Base-by-base conservation (phyloP, 2,329 filamentous ascomycete species). In the Balansia obtecta region DNA sequence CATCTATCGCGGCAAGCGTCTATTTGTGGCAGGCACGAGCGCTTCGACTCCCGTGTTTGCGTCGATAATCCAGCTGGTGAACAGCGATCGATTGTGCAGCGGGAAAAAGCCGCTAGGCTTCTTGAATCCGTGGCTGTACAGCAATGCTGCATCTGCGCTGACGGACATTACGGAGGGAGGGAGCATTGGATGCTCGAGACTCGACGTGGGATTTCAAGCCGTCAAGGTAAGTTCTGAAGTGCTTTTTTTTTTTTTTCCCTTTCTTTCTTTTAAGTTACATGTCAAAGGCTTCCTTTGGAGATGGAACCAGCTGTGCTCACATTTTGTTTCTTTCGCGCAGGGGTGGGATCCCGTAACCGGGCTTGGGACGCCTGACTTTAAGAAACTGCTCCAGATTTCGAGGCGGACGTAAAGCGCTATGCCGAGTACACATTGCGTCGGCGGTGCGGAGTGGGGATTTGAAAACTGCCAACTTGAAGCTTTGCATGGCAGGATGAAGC, bases 301-400 rank as follows among this genome's bases (percentile, higher is more conserved):
- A 37, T 22, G 15, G 39, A 18, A 15, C 4, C 10, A 38, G 15
- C 10, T n/a, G 22, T 39, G 15, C 48, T 49, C 39, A 49, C 27
- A 27, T 27, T 27, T 27, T 13, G 30, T 30, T 12, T 22, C 7
- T n/a, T 15, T 30, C 6, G 13, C 16, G 27, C 13, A 51, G 50
- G 50, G 50, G 16, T 51, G 50, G 50, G 46, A 51, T 30, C 50
- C 50, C 2, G 27, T 37, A 18, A 51, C 50, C 8, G 50, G 46
- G 4, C 20, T 48, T 15, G 50, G 50, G 16, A 51, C 50, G 11
- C 46, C 50, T 9, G 18, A 51, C 18, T 51, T 48, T 38, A 46
- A 51, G 20, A 51, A 51, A 42, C 9, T 51, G 34, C 37, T 51
- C 13, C 2, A 33, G 27, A 22, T 51, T 34, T 45, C 50, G 12